Base-by-base conservation (phyloP, 2,329 filamentous ascomycete genomes). In the Cercospora berteroae region DNA sequence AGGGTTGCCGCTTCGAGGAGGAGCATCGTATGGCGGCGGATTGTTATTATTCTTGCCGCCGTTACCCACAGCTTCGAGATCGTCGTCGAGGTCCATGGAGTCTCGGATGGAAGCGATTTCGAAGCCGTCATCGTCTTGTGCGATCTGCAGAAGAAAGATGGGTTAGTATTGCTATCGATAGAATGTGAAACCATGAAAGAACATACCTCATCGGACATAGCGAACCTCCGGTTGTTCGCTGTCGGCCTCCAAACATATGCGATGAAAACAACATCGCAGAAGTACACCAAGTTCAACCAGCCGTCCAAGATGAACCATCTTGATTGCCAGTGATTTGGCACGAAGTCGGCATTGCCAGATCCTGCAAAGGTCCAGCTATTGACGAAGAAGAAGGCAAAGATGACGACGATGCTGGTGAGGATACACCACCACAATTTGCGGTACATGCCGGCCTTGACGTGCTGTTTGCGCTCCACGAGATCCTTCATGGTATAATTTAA, bases 401-500 rank as follows among this genome's bases (percentile, higher is more conserved):
- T 97, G 74, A 98, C 92, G 59, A 98, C 82, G 77, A 99, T 96
- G 78, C 91, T 96, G 70, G 88, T 84, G 56, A 99, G 85, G 68
- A 99, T 97, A 79, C 93, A 94, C 94, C 94, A 99, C 94, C 96
- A 99, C 13, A 99, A 88, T 79, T 96, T 96, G 82, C 91, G 94
- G 82, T 98, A 99, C 96, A 99, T 99, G 80, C 87, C 81, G 58
- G 94, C 93, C 79, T 99, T 99, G 74, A 90, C 90, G 74, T 91
- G 90, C 81, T 99, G 95, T 81, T 97, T 97, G 72, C 95, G 90
- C 76, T 97, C 92, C 64, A 91, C 86, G n/a, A 99, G 86, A 75
- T 98, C 94, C 81, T 97, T 98, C 83, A 98, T 94, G 0, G 95
- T 99, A 66, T 90, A 85, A 79, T 94, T 97, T 66, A 99, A 86